phyloP scores from a whole-genome alignment of 2,329 filamentous ascomycete species.

The Apiospora rasikravindrae region DNA sequence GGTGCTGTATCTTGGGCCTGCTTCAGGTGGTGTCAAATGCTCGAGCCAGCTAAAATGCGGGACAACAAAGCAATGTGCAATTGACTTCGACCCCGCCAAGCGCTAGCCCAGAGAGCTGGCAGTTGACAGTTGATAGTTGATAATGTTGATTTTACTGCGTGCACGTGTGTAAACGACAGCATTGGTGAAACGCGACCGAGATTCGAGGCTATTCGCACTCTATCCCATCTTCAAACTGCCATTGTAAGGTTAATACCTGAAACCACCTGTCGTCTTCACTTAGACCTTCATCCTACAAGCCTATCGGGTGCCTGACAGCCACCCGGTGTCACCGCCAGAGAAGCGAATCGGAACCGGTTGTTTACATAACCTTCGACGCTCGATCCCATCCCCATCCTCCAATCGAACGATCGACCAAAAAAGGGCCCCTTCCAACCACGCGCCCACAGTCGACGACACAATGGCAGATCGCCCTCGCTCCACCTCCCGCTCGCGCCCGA shows the following conservation, averaged over 20 bases:
- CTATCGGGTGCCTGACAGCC: not conserved
- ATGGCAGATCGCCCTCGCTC: slow-evolving; percentile 33
- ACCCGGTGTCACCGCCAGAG: not conserved
- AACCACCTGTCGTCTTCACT: not conserved
- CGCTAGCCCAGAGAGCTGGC: not conserved
- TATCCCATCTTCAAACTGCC: not conserved
- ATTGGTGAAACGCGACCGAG: slow-evolving; percentile 13
- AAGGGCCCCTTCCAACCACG: not conserved
- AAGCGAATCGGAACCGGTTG: not conserved
- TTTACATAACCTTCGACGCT: not conserved
- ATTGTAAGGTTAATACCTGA: not conserved
- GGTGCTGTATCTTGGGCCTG: not conserved
- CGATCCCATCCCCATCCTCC: not conserved
- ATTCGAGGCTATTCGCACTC: slow-evolving; percentile 2
- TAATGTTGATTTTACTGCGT: not conserved
- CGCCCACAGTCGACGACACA: not conserved
- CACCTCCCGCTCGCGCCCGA: slow-evolving; percentile 69
- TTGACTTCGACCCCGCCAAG: slow-evolving; percentile 5
- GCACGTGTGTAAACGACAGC: not conserved
- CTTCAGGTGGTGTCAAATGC: not conserved
- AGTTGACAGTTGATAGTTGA: not conserved
- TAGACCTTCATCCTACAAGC: not conserved
- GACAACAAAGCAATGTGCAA: slow-evolving; percentile 1
- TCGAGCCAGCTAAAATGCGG: not conserved
- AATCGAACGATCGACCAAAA: not conserved